A percentile compares a stretch with the other conserved stretches of the same genome.
Conservation (phyloP, 257 asterid species). For the Anisodus tanguticus region DNA sequence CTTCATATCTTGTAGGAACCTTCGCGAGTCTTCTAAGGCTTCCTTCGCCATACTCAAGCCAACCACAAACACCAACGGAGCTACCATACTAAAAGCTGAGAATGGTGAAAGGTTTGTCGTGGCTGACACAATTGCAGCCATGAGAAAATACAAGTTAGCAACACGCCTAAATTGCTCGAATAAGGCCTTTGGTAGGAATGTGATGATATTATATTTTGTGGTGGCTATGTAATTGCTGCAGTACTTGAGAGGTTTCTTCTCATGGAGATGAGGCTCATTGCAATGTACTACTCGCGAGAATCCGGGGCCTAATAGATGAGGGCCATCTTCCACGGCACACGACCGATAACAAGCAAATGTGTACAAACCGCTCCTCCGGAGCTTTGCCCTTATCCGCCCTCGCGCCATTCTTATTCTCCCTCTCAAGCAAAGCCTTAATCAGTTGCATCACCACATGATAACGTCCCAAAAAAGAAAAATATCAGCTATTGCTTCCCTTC, state of each 20-base stretch:
- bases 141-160: conserved; percentile 90
- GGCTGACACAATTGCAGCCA: conserved; percentile 78
- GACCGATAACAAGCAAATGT: conserved; percentile 76
- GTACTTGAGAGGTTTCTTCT: conserved; percentile 67
- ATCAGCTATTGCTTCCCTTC: not conserved
- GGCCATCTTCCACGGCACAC: conserved; percentile 46
- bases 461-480: not conserved
- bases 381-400: conserved; percentile 78
- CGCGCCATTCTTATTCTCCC: conserved; percentile 54
- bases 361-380: conserved; percentile 76
- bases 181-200: conserved; percentile 89
- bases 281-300: conserved; percentile 77
- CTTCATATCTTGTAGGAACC: conserved; percentile 91
- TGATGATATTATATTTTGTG: conserved; percentile 80
- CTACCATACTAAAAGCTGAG: conserved; percentile 78
- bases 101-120: conserved; percentile 79
- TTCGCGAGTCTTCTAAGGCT: conserved; percentile 88
- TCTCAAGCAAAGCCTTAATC: conserved; percentile 34
- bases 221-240: conserved; percentile 78
- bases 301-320: conserved; percentile 74
- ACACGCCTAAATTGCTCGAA: conserved; percentile 95
- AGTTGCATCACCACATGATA: conserved; percentile 2
- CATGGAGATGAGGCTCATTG: conserved; percentile 76
- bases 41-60: conserved; percentile 98
- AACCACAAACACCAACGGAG: conserved; percentile 88